Conservation (phyloP, 2,329 filamentous ascomycete genomes). For the Zalaria obscura region DNA sequence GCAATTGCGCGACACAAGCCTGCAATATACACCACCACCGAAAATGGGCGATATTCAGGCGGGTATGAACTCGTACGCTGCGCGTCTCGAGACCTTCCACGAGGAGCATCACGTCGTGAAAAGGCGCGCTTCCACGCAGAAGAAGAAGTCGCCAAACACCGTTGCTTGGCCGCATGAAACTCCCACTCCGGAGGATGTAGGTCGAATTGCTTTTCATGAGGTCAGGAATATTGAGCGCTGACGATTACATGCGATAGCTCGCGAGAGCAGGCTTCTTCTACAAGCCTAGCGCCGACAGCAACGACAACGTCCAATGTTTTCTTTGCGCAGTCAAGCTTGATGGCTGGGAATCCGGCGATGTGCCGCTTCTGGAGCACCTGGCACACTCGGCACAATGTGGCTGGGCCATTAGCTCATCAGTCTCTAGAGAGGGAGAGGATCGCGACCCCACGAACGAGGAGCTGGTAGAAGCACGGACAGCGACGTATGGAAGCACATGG, state of each 20-base stretch:
- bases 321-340: conserved; percentile 72
- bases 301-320: conserved; percentile 85
- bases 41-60: too few species aligned
- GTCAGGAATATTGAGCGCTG: background rate
- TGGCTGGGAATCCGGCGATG: conserved; percentile 81
- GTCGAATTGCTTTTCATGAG: conserved; percentile 7
- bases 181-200: conserved; percentile 50
- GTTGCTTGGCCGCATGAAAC: conserved; percentile 62
- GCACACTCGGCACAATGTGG: conserved; percentile 71
- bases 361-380: conserved; percentile 72
- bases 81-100: conserved; percentile 63
- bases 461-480: conserved; percentile 63
- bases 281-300: conserved; percentile 56
- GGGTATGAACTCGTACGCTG: background rate
- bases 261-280: conserved; percentile 88
- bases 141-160: conserved; percentile 44
- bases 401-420: conserved; percentile 60
- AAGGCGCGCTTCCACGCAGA: conserved; percentile 52
- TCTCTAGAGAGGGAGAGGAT: conserved; percentile 41
- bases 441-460: conserved; percentile 54
- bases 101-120: conserved; percentile 47
- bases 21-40: too few species aligned
- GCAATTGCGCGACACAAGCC: too few species aligned
- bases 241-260: conserved; percentile 39
- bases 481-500: conserved; percentile 77